Base-by-base conservation (phyloP, 2,329 filamentous ascomycete species). In the Xylariales sp. region DNA sequence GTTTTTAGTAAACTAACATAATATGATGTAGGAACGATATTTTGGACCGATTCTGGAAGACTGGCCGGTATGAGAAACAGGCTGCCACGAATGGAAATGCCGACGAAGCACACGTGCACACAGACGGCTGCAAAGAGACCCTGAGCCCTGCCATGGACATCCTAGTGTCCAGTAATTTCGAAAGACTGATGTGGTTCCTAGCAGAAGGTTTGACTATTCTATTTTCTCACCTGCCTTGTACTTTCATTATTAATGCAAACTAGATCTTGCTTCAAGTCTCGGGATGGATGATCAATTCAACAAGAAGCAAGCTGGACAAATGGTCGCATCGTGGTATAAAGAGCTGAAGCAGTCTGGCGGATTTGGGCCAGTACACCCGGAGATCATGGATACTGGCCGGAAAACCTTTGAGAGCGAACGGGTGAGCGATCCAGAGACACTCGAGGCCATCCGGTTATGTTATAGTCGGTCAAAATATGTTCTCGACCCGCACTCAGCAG, bases 111-210 rank as follows among this genome's bases (percentile, higher is more conserved):
- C 85, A 87, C 74, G 89, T 89, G 7, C 89, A 93, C 39, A 84
- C 88, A 73, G 88, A 89, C 52, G 93, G 92, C 45, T 93, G 95
- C 69, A 94, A 93, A 82, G 94, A 97, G 82, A 99, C 96, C 0
- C 87, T 97, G 59, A 94, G 91, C 74, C 96, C 96, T 0, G 96
- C 96, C 53, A 98, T 99, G 96, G 96, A 99, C 80, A 98, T 98
- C 72, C 85, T 98, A 3, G 94, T 98, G 12, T 95, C 92, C 30
- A 96, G 92, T 79, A 99, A 99, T 84, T 98, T 99, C 78, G 96
- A 99, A 85, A 89, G 96, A 39, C 85, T 99, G 5, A 86, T 99
- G 10, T 98, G 95, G 95, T 97, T 93, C 84, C 84, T 98, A 34
- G 91, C 93, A 1, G 93, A 93, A 81, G 69, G 69, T 71, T 18